Evolutionary conservation across 345 rosid species (phyloP).

Genomic region (Brassica incana): DNA sequence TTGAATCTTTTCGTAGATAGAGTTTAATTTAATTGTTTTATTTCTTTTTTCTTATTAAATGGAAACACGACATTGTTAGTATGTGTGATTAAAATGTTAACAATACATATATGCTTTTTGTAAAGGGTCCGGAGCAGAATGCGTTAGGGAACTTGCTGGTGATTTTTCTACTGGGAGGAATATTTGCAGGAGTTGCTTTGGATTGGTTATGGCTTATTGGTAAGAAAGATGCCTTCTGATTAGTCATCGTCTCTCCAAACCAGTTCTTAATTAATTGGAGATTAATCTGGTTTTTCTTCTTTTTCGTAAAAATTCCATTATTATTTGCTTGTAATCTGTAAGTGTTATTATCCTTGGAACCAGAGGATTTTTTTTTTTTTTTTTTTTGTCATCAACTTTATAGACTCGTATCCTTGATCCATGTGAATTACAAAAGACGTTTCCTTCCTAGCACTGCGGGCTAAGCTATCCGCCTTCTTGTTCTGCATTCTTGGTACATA

Average conservation of each 20-base stretch:
- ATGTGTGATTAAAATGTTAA: not conserved
- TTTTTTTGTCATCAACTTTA: too few relatives aligned
- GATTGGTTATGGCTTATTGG: slow-evolving; percentile 95
- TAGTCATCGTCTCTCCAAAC: not conserved
- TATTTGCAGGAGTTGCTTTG: slow-evolving; percentile 71
- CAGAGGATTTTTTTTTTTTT: too few relatives aligned
- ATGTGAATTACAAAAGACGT: too few relatives aligned
- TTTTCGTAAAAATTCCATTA: not conserved
- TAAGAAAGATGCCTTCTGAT: slow-evolving; percentile 50
- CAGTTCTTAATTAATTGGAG: not conserved
- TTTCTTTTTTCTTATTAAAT: not conserved
- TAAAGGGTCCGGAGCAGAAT: slow-evolving; percentile 91
- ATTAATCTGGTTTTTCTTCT: not conserved
- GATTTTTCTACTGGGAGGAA: slow-evolving; percentile 58
- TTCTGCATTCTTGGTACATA: too few relatives aligned
- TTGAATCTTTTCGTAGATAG: not conserved
- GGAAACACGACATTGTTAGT: not conserved
- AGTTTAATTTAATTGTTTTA: not conserved
- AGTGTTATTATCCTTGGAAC: not conserved
- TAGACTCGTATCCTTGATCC: too few relatives aligned
- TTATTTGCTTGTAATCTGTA: not conserved
- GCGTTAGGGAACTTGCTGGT: slow-evolving; percentile 87
- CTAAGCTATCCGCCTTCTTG: too few relatives aligned
- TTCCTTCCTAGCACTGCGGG: too few relatives aligned
- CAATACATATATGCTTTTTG: not conserved